Evolutionary conservation across 148 eudicot genomes (phyloP).

Genomic region (Fagopyrum esculentum): DNA sequence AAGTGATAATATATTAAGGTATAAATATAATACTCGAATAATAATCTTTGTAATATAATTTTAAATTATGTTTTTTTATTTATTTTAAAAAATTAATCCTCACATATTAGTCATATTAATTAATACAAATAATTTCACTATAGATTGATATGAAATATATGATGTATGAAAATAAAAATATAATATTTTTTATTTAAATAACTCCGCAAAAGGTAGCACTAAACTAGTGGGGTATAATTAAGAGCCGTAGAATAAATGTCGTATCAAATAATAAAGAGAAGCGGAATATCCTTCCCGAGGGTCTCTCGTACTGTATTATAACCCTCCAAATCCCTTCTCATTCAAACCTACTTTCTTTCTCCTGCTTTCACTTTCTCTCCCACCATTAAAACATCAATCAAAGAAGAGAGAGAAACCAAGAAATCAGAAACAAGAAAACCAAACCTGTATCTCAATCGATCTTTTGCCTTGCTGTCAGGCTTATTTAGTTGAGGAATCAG

Average conservation of each 20-base stretch:
- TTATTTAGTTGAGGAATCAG: not conserved
- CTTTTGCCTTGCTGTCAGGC: not conserved
- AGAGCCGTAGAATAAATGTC: not conserved
- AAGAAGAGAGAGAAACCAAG: not conserved
- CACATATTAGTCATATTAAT: too few relatives aligned
- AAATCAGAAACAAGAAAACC: not conserved
- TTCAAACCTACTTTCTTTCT: not conserved
- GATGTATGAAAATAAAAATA: too few relatives aligned
- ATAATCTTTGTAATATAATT: too few relatives aligned
- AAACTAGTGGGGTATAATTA: not conserved
- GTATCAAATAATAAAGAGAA: not conserved
- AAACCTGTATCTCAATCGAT: not conserved
- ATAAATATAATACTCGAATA: too few relatives aligned
- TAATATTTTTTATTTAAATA: too few relatives aligned
- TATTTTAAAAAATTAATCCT: too few relatives aligned
- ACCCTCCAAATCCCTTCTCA: not conserved
- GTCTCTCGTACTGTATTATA: not conserved
- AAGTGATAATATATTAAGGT: too few relatives aligned
- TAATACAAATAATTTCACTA: too few relatives aligned
- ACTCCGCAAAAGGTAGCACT: too few relatives aligned
- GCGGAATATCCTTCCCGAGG: not conserved
- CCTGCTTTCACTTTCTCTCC: not conserved
- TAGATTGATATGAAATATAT: too few relatives aligned
- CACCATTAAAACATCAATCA: not conserved
- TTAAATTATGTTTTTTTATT: too few relatives aligned